Evolutionary conservation across 2,329 filamentous ascomycete species (phyloP).

Genomic region (Clonostachys chloroleuca): DNA sequence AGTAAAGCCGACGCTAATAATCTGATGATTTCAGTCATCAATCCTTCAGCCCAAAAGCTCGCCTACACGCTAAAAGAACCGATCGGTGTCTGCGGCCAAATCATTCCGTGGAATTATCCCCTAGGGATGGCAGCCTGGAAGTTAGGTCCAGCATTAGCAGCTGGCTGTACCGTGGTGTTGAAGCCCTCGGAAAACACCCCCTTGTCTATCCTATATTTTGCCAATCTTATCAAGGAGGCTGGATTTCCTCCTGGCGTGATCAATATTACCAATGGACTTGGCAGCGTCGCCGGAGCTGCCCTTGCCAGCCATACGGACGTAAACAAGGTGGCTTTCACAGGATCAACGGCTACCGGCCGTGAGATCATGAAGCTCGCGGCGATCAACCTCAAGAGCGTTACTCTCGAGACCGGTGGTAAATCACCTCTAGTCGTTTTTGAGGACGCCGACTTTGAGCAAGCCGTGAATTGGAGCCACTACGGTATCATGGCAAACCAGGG

Average conservation of each 20-base stretch:
- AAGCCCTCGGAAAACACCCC: conserved; percentile 53
- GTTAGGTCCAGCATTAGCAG: conserved; percentile 40
- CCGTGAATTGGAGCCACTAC: conserved; percentile 14
- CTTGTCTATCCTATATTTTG: conserved; percentile 23
- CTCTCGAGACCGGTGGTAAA: conserved; percentile 40
- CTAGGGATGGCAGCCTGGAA: conserved; percentile 35
- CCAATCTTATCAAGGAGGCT: conserved; percentile 2
- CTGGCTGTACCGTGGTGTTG: conserved; percentile 44
- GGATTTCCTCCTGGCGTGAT: no score
- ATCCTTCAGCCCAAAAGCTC: no score
- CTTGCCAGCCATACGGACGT: conserved; percentile 5
- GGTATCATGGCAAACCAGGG: conserved; percentile 7
- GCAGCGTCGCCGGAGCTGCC: conserved; percentile 2
- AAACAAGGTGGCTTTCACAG: conserved; percentile 66
- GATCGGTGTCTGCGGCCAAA: conserved; percentile 4
- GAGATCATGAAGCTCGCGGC: conserved; percentile 58
- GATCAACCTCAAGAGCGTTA: conserved; percentile 36
- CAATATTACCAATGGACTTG: conserved; percentile 2
- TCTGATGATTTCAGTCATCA: no score
- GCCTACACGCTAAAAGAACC: conserved; percentile 3
- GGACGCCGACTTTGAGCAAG: conserved; percentile 41
- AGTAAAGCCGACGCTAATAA: no score
- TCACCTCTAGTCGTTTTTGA: conserved; percentile 34
- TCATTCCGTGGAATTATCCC: conserved; percentile 28
- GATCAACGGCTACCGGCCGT: conserved; percentile 61